Base-by-base conservation (phyloP, 1,139 yeast species). In the Pichia kudriavzevii region DNA sequence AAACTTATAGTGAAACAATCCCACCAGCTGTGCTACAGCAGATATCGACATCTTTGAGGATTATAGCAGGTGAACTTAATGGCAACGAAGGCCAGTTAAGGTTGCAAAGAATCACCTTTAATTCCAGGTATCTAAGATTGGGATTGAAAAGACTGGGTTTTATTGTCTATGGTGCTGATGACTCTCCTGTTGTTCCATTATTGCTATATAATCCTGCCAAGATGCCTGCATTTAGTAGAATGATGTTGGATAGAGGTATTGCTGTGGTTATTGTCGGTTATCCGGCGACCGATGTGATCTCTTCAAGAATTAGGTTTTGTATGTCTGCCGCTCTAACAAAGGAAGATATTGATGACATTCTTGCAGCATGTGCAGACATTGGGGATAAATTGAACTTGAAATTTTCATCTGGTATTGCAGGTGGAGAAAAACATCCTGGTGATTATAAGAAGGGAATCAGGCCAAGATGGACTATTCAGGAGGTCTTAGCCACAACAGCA, bases 251-350 rank as follows among this genome's bases (percentile, higher is more conserved):
- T 39, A 66, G 75, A 60, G 82, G 82, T 38, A 79, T 91, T 43
- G 98, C 98, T 5, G 91, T 91, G 35, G 99, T 93, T 30, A 79
- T 91, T 49, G 97, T 88, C 31, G 95, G 97, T 20, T 91, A 91
- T 56, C 99, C 99, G 8, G 98, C 98, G 1, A 88, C 98, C 2
- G 95, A 96, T 21, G 69, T 91, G 46, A 79, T 84, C 24, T 75
- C 88, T 35, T 84, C 95, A 9, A 76, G 98, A 63, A 88, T 85
- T 18, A 76, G 99, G 58, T 74, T 91, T 52, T 91, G 99, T 66
- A 81, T 93, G 46, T 81, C 94, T 41, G 69, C 97, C 0, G 84
- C 97, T 2, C 69, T 93, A 50, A 91, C 95, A 20, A 91, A 91
- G 61, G 93, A 82, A 50, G 99, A 91, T 59, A 73, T 88, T 53